Conservation (phyloP, 805 yeast genomes). For the Sporopachydermia lactativora region DNA sequence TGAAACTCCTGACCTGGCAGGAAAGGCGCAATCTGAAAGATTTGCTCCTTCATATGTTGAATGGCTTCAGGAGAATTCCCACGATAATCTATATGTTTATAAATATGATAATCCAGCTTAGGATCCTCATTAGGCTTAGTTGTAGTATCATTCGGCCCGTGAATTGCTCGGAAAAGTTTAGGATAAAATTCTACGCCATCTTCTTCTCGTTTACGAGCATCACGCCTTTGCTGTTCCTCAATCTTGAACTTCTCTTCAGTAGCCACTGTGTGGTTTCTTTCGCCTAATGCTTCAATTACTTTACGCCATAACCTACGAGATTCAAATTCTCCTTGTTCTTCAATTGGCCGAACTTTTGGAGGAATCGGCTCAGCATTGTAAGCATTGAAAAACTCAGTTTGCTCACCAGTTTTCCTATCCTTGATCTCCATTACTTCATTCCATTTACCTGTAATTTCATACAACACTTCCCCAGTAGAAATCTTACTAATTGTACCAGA, state of each 20-base stretch:
- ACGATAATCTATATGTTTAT: slow-evolving; percentile 43
- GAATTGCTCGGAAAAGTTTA: slow-evolving; percentile 45
- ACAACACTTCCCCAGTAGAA: slow-evolving; percentile 38
- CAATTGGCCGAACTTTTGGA: slow-evolving; percentile 66
- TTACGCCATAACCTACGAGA: slow-evolving; percentile 73
- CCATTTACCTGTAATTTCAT: slow-evolving; percentile 83
- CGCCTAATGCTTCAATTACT: slow-evolving; percentile 69
- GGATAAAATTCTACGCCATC: slow-evolving; percentile 76
- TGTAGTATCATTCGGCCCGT: slow-evolving; percentile 16
- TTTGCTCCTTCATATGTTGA: slow-evolving; percentile 30
- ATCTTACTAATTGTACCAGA: slow-evolving; percentile 53
- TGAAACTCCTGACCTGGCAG: slow-evolving; percentile 69
- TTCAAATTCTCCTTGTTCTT: slow-evolving; percentile 71
- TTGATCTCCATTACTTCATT: slow-evolving; percentile 68
- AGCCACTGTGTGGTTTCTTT: slow-evolving; percentile 67
- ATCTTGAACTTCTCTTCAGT: slow-evolving; percentile 80
- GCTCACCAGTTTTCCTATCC: slow-evolving; percentile 32
- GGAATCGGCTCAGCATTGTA: slow-evolving; percentile 31
- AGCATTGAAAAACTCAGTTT: slow-evolving; percentile 47
- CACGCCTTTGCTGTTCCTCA: slow-evolving; percentile 72
- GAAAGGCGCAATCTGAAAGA: slow-evolving; percentile 60
- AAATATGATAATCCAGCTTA: slow-evolving; percentile 48
- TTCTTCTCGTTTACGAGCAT: slow-evolving; percentile 60
- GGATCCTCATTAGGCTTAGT: slow-evolving; percentile 23
- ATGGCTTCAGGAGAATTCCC: slow-evolving; percentile 31